Percentiles rank a stretch among this genome's conserved stretches.
phyloP scores from a whole-genome alignment of 108 stramenopile genomes.

The Conticribra guillardii region DNA sequence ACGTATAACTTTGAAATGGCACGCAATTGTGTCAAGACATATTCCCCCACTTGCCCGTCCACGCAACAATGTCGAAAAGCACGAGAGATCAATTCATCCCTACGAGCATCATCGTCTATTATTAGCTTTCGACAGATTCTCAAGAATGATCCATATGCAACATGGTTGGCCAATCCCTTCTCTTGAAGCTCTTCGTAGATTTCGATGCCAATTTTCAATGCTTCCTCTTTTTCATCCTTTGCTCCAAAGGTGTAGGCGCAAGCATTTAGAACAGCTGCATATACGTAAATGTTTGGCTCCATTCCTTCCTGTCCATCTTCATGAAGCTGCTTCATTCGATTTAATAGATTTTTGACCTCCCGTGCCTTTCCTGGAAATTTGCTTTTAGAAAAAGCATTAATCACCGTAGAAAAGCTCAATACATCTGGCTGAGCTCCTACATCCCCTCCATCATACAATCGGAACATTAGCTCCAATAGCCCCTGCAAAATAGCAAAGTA shows the following conservation, averaged over 20 bases:
- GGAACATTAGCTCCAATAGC: slow-evolving; percentile 43
- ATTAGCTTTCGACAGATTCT: slow-evolving; percentile 44
- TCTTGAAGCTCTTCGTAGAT: slow-evolving; percentile 40
- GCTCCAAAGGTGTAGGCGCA: slow-evolving; percentile 48
- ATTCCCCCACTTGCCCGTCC: slow-evolving; percentile 46
- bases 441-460: slow-evolving; percentile 36
- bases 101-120: slow-evolving; percentile 32
- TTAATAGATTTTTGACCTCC: slow-evolving; percentile 27
- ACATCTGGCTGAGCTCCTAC: slow-evolving; percentile 28
- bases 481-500: too few species aligned
- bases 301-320: slow-evolving; percentile 36
- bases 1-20: slow-evolving; percentile 26
- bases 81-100: slow-evolving; percentile 26
- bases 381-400: slow-evolving; percentile 48
- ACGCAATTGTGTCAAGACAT: slow-evolving; percentile 42
- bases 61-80: slow-evolving; percentile 48
- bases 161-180: slow-evolving; percentile 38
- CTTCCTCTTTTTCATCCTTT: slow-evolving; percentile 40
- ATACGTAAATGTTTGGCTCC: slow-evolving; percentile 41
- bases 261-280: slow-evolving; percentile 44
- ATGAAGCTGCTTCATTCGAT: slow-evolving; percentile 40
- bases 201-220: slow-evolving; percentile 44
- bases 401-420: slow-evolving; percentile 49
- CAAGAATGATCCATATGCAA: slow-evolving; percentile 51
- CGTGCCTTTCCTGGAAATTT: slow-evolving; percentile 44